Percentiles rank a stretch among this genome's conserved stretches.
phyloP scores from a whole-genome alignment of 352 stramenopile species.

The Pythium vanterpoolii region DNA sequence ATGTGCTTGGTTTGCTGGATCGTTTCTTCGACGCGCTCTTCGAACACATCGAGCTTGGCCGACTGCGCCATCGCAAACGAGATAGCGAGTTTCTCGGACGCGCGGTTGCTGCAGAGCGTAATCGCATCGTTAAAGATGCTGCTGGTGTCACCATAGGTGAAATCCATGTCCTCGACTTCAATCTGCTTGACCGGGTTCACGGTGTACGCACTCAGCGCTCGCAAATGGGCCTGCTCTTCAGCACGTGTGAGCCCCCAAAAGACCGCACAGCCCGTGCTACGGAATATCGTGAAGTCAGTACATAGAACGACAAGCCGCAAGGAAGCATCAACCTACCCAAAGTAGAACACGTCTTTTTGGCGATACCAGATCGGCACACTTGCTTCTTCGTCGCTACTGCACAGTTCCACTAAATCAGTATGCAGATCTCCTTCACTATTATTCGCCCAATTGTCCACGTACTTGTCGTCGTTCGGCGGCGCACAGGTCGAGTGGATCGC shows the following conservation, averaged over 20 bases:
- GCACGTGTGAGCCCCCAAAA: conserved; percentile 65
- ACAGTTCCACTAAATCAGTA: too few relatives aligned
- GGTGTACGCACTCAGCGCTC: conserved; percentile 50
- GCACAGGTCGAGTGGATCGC: conserved; percentile 49
- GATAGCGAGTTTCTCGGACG: conserved; percentile 86
- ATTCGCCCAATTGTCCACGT: too few relatives aligned
- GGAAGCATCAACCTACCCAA: conserved; percentile 23
- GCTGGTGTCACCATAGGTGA: conserved; percentile 46
- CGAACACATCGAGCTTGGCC: conserved; percentile 90
- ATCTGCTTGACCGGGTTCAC: conserved; percentile 41
- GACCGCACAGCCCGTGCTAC: conserved; percentile 50
- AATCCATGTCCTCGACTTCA: conserved; percentile 66
- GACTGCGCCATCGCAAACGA: conserved; percentile 92
- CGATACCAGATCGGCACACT: conserved; percentile 18
- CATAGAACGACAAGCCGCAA: not conserved
- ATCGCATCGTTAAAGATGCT: conserved; percentile 84
- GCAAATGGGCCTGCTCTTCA: conserved; percentile 49
- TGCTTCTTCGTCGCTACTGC: conserved; percentile 1
- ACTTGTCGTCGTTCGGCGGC: not conserved
- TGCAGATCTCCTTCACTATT: too few relatives aligned
- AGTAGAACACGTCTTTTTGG: conserved; percentile 69
- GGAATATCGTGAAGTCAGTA: not conserved
- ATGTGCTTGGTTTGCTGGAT: conserved; percentile 86
- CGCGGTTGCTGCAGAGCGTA: conserved; percentile 50
- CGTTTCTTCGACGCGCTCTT: conserved; percentile 80